Conservation (phyloP, 176 grass and related monocot species). For the Musa troglodytarum region DNA sequence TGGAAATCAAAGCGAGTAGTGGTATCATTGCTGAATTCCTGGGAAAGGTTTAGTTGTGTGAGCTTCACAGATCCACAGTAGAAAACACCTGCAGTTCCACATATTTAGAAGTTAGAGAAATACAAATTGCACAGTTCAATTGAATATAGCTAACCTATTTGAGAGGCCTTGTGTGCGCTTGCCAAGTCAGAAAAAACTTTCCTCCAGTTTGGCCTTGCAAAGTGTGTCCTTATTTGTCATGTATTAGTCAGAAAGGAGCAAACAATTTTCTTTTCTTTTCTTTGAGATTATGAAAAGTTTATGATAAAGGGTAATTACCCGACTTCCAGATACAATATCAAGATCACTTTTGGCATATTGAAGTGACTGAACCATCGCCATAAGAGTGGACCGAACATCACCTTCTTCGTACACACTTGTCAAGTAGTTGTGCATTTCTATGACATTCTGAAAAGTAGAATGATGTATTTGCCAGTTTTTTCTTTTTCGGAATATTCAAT, state of each 20-base stretch:
- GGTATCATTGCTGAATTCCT: conserved; percentile 87
- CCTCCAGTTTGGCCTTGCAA: conserved; percentile 98
- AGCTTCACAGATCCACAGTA: conserved; percentile 81
- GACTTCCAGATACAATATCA: conserved; percentile 91
- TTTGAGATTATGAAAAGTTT: not conserved
- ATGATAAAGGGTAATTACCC: conserved; percentile 27
- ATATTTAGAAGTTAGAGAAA: conserved; percentile 16
- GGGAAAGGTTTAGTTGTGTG: conserved; percentile 72
- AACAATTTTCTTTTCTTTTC: not conserved
- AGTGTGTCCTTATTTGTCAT: conserved; percentile 87
- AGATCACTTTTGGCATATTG: conserved; percentile 88
- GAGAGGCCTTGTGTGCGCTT: conserved; percentile 60
- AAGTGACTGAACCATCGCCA: conserved; percentile 93
- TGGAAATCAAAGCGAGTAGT: conserved; percentile 95
- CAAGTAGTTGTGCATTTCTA: conserved; percentile 99
- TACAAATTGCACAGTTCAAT: not conserved
- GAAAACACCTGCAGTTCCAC: conserved; percentile 76
- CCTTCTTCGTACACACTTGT: conserved; percentile 99
- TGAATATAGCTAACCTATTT: conserved; percentile 51
- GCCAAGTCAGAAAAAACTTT: conserved; percentile 91
- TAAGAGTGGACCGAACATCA: conserved; percentile 81
- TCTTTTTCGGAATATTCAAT: not conserved
- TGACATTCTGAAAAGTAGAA: conserved; percentile 40
- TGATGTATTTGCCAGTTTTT: not conserved
- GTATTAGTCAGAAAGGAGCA: conserved; percentile 1